phyloP scores from a whole-genome alignment of 2,329 filamentous ascomycete genomes.

The Mycogone perniciosa region DNA sequence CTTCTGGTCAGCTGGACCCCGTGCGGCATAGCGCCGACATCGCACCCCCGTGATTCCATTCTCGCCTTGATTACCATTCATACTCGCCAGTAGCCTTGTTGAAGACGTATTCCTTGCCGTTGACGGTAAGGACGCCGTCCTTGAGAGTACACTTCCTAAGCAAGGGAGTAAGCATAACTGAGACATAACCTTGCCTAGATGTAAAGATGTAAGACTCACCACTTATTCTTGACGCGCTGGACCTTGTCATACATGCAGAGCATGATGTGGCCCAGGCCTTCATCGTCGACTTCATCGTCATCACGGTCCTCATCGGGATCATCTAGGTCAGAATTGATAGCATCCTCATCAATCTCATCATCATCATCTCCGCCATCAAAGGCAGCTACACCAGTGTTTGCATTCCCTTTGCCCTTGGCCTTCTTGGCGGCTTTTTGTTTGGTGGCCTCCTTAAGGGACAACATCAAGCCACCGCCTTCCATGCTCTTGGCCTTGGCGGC shows the following conservation, averaged over 20 bases:
- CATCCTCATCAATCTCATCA: conserved; percentile 67
- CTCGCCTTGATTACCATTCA: conserved; percentile 66
- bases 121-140: conserved; percentile 89
- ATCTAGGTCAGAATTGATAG: conserved; percentile 97
- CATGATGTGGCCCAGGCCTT: conserved; percentile 83
- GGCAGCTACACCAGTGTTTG: conserved; percentile 33
- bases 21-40: background rate
- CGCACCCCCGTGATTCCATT: background rate
- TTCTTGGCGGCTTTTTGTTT: conserved; percentile 22
- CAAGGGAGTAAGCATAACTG: conserved; percentile 18
- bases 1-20: background rate
- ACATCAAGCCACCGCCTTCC: conserved; percentile 70
- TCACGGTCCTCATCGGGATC: conserved; percentile 82
- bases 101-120: conserved; percentile 94
- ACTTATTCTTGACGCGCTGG: conserved; percentile 98
- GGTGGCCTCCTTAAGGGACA: conserved; percentile 56
- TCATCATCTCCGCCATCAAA: conserved; percentile 60
- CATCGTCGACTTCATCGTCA: conserved; percentile 82
- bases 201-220: conserved; percentile 42
- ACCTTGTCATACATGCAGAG: conserved; percentile 99
- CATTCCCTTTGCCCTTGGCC: conserved; percentile 21
- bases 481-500: conserved; percentile 59
- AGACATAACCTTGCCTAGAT: background rate
- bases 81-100: conserved; percentile 97
- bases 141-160: conserved; percentile 93